phyloP scores from a whole-genome alignment of 1,139 yeast genomes.

The Zygosaccharomyces sapae region DNA sequence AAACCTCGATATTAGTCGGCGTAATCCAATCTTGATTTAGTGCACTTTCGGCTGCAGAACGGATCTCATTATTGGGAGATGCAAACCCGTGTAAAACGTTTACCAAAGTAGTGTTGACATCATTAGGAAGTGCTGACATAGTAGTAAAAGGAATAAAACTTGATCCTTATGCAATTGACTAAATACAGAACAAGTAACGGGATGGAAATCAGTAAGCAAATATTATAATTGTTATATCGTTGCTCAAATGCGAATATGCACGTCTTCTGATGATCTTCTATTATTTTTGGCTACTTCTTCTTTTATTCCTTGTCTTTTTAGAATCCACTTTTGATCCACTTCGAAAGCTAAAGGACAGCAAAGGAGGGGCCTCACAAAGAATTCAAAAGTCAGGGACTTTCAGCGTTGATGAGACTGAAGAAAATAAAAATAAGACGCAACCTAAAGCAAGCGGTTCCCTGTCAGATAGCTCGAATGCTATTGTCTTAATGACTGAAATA shows the following conservation, averaged over 20 bases:
- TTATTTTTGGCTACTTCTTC: too few species aligned
- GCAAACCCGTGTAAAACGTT: slow-evolving; percentile 64
- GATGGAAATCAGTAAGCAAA: background rate
- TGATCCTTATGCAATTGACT: background rate
- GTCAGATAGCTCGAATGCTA: too few species aligned
- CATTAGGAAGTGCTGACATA: slow-evolving; percentile 62
- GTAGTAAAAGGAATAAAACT: too few species aligned
- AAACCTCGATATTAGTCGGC: slow-evolving; percentile 56
- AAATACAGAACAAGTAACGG: background rate
- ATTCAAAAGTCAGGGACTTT: too few species aligned
- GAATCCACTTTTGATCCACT: too few species aligned
- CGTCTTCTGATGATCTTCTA: too few species aligned
- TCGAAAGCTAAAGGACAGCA: too few species aligned
- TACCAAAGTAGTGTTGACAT: slow-evolving; percentile 51
- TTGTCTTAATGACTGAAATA: too few species aligned
- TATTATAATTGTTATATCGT: background rate
- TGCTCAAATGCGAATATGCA: background rate
- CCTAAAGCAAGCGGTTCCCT: too few species aligned
- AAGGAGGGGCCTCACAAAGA: too few species aligned
- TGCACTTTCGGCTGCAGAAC: slow-evolving; percentile 73
- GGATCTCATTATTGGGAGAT: slow-evolving; percentile 68
- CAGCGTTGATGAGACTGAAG: too few species aligned
- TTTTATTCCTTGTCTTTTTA: background rate
- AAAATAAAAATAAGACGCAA: too few species aligned
- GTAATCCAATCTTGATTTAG: slow-evolving; percentile 74